phyloP scores from a whole-genome alignment of 148 eudicot genomes.

The Vaccinium corymbosum region DNA sequence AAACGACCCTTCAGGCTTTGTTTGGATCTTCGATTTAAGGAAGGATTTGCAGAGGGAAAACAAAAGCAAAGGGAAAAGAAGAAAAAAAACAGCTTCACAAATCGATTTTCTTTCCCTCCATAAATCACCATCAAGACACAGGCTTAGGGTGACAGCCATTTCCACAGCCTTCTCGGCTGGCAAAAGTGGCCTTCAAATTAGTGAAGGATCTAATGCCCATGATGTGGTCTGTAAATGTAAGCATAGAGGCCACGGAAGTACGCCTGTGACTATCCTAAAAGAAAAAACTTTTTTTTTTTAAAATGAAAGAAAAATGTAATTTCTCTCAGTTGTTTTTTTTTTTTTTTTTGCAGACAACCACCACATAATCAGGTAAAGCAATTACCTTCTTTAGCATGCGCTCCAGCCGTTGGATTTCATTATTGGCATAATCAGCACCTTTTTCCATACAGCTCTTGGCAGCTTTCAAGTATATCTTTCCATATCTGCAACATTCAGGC shows the following conservation, averaged over 20 bases:
- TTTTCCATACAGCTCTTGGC: slow-evolving; percentile 84
- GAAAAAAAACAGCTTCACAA: not conserved
- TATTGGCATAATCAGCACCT: slow-evolving; percentile 86
- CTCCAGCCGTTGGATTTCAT: slow-evolving; percentile 74
- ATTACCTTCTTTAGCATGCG: slow-evolving; percentile 89
- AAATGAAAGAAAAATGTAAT: not conserved
- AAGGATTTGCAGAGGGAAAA: not conserved
- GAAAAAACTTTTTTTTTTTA: not conserved
- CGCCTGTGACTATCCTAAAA: not conserved
- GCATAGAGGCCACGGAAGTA: not conserved
- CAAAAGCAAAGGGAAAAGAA: not conserved
- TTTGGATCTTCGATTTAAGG: not conserved
- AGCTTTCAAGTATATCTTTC: slow-evolving; percentile 77
- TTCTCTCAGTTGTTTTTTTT: not conserved
- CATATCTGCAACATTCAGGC: slow-evolving; percentile 43
- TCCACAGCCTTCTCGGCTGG: not conserved
- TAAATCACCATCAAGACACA: not conserved
- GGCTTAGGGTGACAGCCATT: not conserved
- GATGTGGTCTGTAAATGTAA: not conserved
- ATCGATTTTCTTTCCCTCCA: not conserved
- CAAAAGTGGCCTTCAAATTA: not conserved
- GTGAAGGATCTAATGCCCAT: not conserved
- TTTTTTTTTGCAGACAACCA: not conserved
- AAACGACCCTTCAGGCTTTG: not conserved
- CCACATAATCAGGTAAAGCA: not conserved